These are phyloP conservation scores for Biscogniauxia sp. DNA, from an alignment of 2,329 filamentous ascomycete species.

Conservation along the genomic window DNA sequence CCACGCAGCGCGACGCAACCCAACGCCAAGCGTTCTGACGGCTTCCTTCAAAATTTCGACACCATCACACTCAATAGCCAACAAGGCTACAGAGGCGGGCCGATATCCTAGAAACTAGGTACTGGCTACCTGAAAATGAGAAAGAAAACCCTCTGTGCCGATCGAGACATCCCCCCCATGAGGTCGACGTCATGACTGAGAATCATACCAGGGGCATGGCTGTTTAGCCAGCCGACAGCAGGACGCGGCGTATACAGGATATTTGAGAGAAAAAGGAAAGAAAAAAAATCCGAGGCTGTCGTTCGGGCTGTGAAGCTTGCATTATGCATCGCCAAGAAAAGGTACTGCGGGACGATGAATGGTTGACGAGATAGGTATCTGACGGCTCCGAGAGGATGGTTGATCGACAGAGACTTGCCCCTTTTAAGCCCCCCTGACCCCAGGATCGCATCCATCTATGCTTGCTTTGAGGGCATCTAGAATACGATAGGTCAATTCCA, in stretches of 20 bases:
- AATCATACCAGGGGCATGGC: not conserved
- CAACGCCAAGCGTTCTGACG: not conserved
- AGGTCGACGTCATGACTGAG: not conserved
- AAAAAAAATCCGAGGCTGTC: not conserved
- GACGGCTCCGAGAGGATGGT: not conserved
- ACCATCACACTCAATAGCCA: not conserved
- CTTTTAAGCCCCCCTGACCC: not conserved
- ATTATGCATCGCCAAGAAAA: not conserved
- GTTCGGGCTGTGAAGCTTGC: not conserved
- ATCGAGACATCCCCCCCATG: not conserved
- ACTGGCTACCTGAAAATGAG: not conserved
- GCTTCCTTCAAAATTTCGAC: not conserved
- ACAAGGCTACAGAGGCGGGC: not conserved
- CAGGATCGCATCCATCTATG: not conserved
- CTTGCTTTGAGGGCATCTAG: not conserved
- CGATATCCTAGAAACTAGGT: not conserved
- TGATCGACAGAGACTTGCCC: not conserved
- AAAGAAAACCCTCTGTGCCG: not conserved
- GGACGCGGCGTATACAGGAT: not conserved
- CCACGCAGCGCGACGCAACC: not conserved
- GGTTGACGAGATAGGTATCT: not conserved
- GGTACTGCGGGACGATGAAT: not conserved
- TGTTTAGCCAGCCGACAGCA: not conserved
- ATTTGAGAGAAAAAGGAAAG: not conserved
- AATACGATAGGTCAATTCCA: not conserved